Percentiles rank a stretch among this genome's conserved stretches.
Conservation (phyloP, 305 asterid genomes). For the Caryopteris hybrid region DNA sequence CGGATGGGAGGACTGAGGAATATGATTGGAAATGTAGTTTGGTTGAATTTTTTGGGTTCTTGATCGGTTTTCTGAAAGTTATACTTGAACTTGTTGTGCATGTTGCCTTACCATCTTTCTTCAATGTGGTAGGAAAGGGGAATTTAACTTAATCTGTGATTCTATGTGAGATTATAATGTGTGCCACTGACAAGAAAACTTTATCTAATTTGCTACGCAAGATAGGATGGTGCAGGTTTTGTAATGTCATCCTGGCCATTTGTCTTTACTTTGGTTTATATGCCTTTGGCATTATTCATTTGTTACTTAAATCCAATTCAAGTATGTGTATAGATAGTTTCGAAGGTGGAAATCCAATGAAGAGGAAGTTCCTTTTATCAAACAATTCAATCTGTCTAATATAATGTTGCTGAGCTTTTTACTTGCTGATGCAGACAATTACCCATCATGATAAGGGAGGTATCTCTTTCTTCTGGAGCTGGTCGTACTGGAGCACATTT, state of each 20-base stretch:
- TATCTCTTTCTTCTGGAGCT: constrained; percentile 74
- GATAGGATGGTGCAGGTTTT: neutral
- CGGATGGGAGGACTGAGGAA: neutral
- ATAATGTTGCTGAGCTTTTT: constrained; percentile 1
- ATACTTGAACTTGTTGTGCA: neutral
- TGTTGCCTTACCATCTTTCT: neutral
- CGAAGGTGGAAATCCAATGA: neutral
- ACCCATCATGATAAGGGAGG: constrained; percentile 41
- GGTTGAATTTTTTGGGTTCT: neutral
- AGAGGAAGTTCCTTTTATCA: neutral
- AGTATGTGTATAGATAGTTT: neutral
- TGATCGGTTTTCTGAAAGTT: neutral
- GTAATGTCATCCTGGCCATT: neutral
- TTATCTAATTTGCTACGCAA: neutral
- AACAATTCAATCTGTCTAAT: neutral
- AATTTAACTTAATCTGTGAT: neutral
- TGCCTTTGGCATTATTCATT: neutral
- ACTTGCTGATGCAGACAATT: constrained; percentile 39
- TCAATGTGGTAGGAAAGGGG: neutral
- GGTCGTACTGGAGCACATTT: constrained; percentile 85
- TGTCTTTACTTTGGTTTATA: constrained; percentile 1
- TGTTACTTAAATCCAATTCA: neutral
- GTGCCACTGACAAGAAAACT: neutral
- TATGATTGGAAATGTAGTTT: neutral
- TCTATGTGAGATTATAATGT: neutral